A percentile compares a stretch with the other conserved stretches of the same genome.
Evolutionary conservation across 441 rosid genomes (phyloP).

Genomic region (Euphorbia corollata): DNA sequence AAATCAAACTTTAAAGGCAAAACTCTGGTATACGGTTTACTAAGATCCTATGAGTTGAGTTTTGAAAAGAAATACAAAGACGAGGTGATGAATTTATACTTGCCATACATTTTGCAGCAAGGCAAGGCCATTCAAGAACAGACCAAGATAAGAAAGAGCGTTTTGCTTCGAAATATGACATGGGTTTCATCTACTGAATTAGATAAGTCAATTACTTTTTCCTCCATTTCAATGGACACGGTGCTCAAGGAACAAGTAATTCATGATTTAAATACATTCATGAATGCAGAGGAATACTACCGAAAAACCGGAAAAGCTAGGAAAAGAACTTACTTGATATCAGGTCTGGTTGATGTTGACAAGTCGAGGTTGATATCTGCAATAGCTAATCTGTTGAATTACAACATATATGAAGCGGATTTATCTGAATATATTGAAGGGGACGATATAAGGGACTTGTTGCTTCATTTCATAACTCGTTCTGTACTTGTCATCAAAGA

Average conservation of each 20-base stretch:
- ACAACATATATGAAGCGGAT: conserved; percentile 5
- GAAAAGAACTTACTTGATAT: conserved; percentile 10
- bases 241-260: background rate
- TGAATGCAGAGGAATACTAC: conserved; percentile 7
- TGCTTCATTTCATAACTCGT: conserved; percentile 9
- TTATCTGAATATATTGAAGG: background rate
- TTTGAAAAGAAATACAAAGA: conserved; percentile 10
- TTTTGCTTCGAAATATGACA: too few relatives aligned
- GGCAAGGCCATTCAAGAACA: too few relatives aligned
- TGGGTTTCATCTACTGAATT: too few relatives aligned
- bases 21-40: background rate
- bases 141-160: too few relatives aligned
- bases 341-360: conserved; percentile 3
- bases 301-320: conserved; percentile 3
- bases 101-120: too few relatives aligned
- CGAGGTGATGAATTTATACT: conserved; percentile 3
- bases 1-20: background rate
- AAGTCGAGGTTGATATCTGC: conserved; percentile 15
- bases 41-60: background rate
- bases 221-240: background rate
- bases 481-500: conserved; percentile 12
- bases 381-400: conserved; percentile 12
- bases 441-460: background rate
- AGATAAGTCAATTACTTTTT: too few relatives aligned
- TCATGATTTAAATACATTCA: conserved; percentile 8